Percentiles rank a stretch among this genome's conserved stretches.
phyloP scores from a whole-genome alignment of 306 rosid species.

The Delonix regia region DNA sequence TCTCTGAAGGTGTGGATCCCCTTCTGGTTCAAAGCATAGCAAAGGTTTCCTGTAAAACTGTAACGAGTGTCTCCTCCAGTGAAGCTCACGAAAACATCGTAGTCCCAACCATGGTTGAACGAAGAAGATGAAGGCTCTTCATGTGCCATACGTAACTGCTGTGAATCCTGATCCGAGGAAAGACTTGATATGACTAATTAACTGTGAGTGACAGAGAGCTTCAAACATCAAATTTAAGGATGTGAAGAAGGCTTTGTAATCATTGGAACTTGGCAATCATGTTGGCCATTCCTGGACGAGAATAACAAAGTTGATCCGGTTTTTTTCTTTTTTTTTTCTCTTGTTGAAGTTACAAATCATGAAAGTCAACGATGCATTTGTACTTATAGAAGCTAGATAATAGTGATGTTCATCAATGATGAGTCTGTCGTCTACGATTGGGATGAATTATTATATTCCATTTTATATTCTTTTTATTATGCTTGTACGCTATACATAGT shows the following conservation, averaged over 20 bases:
- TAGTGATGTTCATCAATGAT: background rate
- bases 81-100: constrained; percentile 39
- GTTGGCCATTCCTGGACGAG: too few relatives aligned
- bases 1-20: constrained; percentile 37
- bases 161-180: too few relatives aligned
- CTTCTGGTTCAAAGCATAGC: constrained; percentile 2
- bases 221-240: too few relatives aligned
- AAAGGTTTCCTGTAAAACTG: constrained; percentile 33
- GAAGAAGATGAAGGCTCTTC: too few relatives aligned
- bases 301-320: too few relatives aligned
- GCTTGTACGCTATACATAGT: too few relatives aligned
- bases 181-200: too few relatives aligned
- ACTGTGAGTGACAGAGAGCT: too few relatives aligned
- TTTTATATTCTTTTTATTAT: too few relatives aligned
- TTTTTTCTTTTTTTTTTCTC: too few relatives aligned
- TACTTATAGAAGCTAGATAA: background rate
- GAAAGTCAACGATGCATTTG: background rate
- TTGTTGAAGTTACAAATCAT: background rate
- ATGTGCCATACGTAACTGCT: constrained; percentile 2
- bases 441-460: background rate
- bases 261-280: too few relatives aligned
- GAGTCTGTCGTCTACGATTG: background rate
- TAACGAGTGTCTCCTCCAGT: constrained; percentile 27
- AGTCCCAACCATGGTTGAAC: constrained; percentile 31
- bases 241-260: too few relatives aligned